A percentile compares a stretch with the other conserved stretches of the same genome.
Evolutionary conservation across 192 early-diverging fungal species (phyloP).

Genomic region (Chytriomyces confervae): DNA sequence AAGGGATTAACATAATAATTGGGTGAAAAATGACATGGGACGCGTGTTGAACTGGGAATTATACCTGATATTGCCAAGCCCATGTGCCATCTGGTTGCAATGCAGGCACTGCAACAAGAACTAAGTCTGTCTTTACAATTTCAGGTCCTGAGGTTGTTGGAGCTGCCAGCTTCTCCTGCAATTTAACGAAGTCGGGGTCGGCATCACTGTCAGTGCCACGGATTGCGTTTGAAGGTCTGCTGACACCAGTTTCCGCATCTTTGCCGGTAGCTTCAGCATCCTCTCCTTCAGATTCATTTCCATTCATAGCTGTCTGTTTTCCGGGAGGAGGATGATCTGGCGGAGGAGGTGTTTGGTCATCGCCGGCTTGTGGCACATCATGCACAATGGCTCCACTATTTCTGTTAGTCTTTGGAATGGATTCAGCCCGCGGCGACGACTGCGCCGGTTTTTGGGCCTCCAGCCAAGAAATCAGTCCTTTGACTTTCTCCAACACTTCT

Average conservation of each 20-base stretch:
- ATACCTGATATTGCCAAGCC: constrained; percentile 36
- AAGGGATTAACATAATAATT: background rate
- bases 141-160: background rate
- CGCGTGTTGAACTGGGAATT: no score
- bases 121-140: constrained; percentile 33
- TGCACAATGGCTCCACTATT: background rate
- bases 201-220: background rate
- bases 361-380: background rate
- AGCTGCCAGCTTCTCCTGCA: background rate
- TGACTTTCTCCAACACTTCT: constrained; percentile 29
- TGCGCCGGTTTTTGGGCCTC: background rate
- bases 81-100: constrained; percentile 35
- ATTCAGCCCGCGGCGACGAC: background rate
- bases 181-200: background rate
- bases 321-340: background rate
- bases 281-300: background rate
- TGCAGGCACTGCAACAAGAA: constrained; percentile 31
- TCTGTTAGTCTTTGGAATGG: background rate
- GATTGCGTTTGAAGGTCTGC: background rate
- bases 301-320: background rate
- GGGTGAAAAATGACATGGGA: no score
- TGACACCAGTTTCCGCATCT: background rate
- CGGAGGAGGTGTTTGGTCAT: background rate
- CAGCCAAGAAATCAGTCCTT: constrained; percentile 28
- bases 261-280: background rate